phyloP scores from a whole-genome alignment of 2,329 filamentous ascomycete species.

The Diatrype stigma region DNA sequence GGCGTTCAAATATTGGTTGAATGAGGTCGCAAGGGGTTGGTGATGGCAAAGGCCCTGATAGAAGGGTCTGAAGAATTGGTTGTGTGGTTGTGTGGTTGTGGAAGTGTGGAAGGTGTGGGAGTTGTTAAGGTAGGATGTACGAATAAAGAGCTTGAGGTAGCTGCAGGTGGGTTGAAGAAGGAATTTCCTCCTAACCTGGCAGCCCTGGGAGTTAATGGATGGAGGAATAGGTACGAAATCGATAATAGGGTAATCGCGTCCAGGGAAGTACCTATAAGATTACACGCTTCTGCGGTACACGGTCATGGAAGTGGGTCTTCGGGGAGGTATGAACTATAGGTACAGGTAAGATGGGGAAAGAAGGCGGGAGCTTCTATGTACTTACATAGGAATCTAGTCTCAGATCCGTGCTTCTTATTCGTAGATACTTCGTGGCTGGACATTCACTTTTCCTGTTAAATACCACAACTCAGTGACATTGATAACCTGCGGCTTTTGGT shows the following conservation, averaged over 20 bases:
- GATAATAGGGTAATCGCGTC: background rate
- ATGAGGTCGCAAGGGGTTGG: background rate
- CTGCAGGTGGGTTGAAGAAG: background rate
- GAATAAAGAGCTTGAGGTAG: background rate
- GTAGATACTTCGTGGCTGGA: too few relatives aligned
- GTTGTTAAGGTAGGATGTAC: too few relatives aligned
- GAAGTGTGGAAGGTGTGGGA: background rate
- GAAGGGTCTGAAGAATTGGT: background rate
- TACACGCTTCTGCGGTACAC: background rate
- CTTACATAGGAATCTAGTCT: too few relatives aligned
- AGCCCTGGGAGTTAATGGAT: background rate
- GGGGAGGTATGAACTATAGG: background rate
- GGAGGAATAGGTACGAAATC: too few relatives aligned
- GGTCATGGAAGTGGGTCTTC: background rate
- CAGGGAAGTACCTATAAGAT: background rate
- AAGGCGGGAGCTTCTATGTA: too few relatives aligned
- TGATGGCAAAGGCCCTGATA: background rate
- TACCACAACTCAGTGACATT: too few relatives aligned
- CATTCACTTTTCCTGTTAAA: too few relatives aligned
- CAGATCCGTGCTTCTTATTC: too few relatives aligned
- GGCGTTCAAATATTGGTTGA: background rate
- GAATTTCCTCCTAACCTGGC: background rate
- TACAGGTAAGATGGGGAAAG: too few relatives aligned
- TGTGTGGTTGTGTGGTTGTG: background rate
- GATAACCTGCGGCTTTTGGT: too few relatives aligned